Evolutionary conservation across 805 yeast genomes (phyloP), one percentile per base, ranked within the genome.

Genomic region (Saccharomycopsis capsularis): DNA sequence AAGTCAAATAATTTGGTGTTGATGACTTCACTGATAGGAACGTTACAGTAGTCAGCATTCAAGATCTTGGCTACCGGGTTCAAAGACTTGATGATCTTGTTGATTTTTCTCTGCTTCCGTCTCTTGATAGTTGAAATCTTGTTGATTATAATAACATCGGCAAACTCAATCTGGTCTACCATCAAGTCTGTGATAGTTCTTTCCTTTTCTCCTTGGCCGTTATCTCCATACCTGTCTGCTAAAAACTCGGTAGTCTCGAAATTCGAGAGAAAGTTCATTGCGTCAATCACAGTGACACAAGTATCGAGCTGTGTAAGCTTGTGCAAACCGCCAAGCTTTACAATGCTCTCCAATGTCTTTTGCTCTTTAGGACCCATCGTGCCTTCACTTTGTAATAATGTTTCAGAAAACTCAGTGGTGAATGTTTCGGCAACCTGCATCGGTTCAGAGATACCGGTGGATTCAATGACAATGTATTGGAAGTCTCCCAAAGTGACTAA

Each of bases 381-480:
- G 7, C 45, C 41, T 47, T 32, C 29, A 13, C 11, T 19, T 27
- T 24, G 42, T 3, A 69, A 53, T 47, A 70, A 53, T 36, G 64
- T 55, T 22, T 65, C 61, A 4, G 72, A 60, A 51, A 71, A 72
- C 52, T 72, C 74, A 9, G 62, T 58, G 3, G 74, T 66, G 53
- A 72, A 72, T 3, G 76, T 73, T 55, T 72, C 75, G 0, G 77
- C 77, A 18, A 72, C 74, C 55, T 70, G 74, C 74, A 70, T 69
- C 21, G 76, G 76, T 56, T 72, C 77, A 16, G 73, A 67, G 29
- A 72, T 68, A 27, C 76, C 76, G 4, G 76, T 69, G 7, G 71
- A 64, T 55, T 72, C 77, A 38, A 72, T 72, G 7, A 72, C 60
- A 40, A 72, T 68, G 52, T 72, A 71, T 40, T 72, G 67, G 40